Base-by-base conservation (phyloP, 106 monocot species). In the Platanthera guangdongensis region DNA sequence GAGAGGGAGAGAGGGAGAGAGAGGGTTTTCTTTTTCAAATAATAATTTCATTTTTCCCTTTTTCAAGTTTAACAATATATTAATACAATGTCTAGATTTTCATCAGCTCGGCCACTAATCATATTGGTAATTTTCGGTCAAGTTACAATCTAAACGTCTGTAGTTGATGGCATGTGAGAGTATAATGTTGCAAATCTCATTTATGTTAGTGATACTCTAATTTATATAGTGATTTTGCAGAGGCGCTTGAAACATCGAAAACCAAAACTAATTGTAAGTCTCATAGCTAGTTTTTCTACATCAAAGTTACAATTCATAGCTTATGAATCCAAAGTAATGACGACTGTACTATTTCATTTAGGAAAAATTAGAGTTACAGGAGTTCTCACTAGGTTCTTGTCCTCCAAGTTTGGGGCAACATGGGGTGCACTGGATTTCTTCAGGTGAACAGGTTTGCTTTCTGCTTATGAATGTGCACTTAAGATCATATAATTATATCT, bases 381-480 rank as follows among this genome's bases (percentile, higher is more conserved):
- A 97, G 19, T 97, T 97, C 67, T 94, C 91, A 80, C 89, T 97
- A 12, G 97, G 97, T 59, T 86, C 86, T 14, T 91, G 91, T 53
- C 97, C 97, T 19, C 97, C 97, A 50, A 84, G 25, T 78, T 80
- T 97, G 80, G 97, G 91, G 72, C 62, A 74, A 21, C 67, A 80
- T 72, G 97, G 97, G 9, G 77, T 86, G 50, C 91, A 84, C 62
- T 97, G 97, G 97, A 74, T 86, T 83, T 88, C 91, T 81, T 89
- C 87, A 75, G 86, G 89, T 76, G 91, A 89, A 50, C 93, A 94
- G 97, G 97, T 97, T 84, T 55, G 87, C 48, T 60, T 83, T 81
- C 75, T 70, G 0, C 70, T 70, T 70, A 16, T n/a, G 13, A 65
- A 65, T 65, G 16, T 30, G 25, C 65, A 65, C 32, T 65, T 65